A percentile compares a stretch with the other conserved stretches of the same genome.
Conservation (phyloP, 805 yeast genomes). For the Candida silvicultrix region DNA sequence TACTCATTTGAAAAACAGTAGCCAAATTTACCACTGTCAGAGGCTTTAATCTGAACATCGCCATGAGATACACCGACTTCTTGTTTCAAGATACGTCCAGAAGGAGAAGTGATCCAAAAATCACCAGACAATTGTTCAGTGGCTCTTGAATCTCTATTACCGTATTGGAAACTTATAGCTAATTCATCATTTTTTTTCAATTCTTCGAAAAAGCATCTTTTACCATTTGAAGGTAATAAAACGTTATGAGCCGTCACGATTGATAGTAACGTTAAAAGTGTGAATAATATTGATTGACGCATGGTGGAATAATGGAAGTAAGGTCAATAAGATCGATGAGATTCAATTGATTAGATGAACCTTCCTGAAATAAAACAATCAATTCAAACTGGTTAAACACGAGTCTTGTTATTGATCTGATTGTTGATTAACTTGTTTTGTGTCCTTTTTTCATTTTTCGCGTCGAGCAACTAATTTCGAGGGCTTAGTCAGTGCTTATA, state of each 20-base stretch:
- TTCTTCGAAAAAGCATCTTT: conserved; percentile 82
- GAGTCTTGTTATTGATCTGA: background rate
- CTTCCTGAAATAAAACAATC: too few species aligned
- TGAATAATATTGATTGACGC: background rate
- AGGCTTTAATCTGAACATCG: conserved; percentile 63
- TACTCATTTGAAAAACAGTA: conserved; percentile 92
- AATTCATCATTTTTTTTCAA: conserved; percentile 80
- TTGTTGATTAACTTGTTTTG: background rate
- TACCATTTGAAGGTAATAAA: conserved; percentile 73
- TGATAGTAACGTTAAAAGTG: background rate
- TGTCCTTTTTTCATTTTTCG: background rate
- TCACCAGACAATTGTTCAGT: conserved; percentile 62
- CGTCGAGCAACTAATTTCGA: background rate
- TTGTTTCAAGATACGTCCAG: conserved; percentile 43
- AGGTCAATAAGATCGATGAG: too few species aligned
- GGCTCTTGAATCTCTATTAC: conserved; percentile 75
- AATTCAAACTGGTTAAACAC: too few species aligned
- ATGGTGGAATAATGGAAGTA: too few species aligned
- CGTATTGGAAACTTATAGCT: conserved; percentile 87
- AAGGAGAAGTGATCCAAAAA: conserved; percentile 35
- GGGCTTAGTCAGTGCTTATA: background rate
- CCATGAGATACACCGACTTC: conserved; percentile 69
- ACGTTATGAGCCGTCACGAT: conserved; percentile 64
- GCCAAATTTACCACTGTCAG: conserved; percentile 63
- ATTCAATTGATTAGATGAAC: too few species aligned